A percentile compares a stretch with the other conserved stretches of the same genome.
These are phyloP conservation scores for Neurospora sp. DNA, from an alignment of 495 filamentous ascomycete species.

Conservation along the genomic window DNA sequence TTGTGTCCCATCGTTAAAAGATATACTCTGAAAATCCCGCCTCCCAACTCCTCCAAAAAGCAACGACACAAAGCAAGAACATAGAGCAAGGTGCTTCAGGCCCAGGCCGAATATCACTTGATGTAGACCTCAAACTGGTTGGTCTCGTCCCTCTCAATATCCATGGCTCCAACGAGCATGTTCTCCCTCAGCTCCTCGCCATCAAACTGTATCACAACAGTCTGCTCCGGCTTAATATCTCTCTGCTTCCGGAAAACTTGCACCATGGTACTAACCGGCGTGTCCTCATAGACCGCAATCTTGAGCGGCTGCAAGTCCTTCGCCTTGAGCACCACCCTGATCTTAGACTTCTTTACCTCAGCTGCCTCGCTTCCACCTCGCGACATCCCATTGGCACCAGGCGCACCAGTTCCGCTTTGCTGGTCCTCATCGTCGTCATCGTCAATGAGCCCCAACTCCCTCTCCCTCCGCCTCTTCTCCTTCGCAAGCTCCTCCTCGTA, in stretches of 20 bases:
- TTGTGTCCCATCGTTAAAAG: too few relatives aligned
- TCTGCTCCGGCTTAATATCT: conserved; percentile 28
- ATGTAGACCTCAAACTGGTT: conserved; percentile 71
- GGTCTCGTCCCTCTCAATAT: conserved; percentile 55
- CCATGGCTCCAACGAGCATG: conserved; percentile 53
- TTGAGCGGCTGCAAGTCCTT: conserved; percentile 29
- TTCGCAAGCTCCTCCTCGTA: conserved; percentile 38
- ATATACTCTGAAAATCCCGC: too few relatives aligned
- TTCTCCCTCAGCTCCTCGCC: conserved; percentile 61
- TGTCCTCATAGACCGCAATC: conserved; percentile 26
- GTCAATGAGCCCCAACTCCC: conserved; percentile 15
- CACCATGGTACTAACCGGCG: conserved; percentile 26
- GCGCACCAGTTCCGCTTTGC: not conserved
- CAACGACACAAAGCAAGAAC: too few relatives aligned
- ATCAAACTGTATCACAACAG: conserved; percentile 64
- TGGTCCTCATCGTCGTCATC: conserved; percentile 5
- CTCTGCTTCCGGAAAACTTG: conserved; percentile 27
- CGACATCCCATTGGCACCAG: not conserved
- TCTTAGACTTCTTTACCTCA: conserved; percentile 36
- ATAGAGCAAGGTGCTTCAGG: not conserved
- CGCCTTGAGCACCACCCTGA: conserved; percentile 45
- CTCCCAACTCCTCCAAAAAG: too few relatives aligned
- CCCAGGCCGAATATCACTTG: conserved; percentile 22
- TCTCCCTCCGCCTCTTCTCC: conserved; percentile 25
- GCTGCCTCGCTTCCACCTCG: conserved; percentile 7